Percentiles rank a stretch among this genome's conserved stretches.
Evolutionary conservation across 306 rosid species (phyloP).

Genomic region (Medicago ruthenica): DNA sequence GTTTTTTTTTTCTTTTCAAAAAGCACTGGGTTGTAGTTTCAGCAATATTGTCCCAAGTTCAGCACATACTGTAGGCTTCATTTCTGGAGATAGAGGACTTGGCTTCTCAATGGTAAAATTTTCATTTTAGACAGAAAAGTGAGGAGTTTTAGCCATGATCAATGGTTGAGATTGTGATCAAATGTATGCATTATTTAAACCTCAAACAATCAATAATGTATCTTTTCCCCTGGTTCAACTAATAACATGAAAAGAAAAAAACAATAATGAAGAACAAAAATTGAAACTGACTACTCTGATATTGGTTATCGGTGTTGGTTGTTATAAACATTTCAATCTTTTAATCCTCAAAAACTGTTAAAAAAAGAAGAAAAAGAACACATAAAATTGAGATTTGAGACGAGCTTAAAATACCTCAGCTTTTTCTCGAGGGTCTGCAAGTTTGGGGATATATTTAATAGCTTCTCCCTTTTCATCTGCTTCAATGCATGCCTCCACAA

Average conservation of each 20-base stretch:
- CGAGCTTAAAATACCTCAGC: slow-evolving; percentile 74
- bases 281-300: neutral
- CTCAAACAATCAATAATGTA: neutral
- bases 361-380: neutral
- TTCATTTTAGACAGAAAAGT: neutral
- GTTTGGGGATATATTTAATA: slow-evolving; percentile 90
- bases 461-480: slow-evolving; percentile 97
- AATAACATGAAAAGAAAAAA: slow-evolving; percentile 22
- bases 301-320: slow-evolving; percentile 11
- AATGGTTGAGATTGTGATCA: neutral
- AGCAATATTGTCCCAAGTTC: neutral
- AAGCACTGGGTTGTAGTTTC: neutral
- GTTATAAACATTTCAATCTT: slow-evolving; percentile 12
- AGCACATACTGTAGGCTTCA: neutral
- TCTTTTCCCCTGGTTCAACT: slow-evolving; percentile 19
- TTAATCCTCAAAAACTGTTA: neutral
- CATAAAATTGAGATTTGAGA: slow-evolving; percentile 7
- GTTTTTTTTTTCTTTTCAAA: neutral
- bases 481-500: slow-evolving; percentile 96
- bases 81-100: neutral
- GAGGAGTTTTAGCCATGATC: neutral
- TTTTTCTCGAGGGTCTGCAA: slow-evolving; percentile 90
- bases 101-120: neutral
- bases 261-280: slow-evolving; percentile 24
- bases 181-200: neutral